These are phyloP conservation scores for Avena eriantha DNA, from an alignment of 176 grass and related monocot species.

Conservation along the genomic window DNA sequence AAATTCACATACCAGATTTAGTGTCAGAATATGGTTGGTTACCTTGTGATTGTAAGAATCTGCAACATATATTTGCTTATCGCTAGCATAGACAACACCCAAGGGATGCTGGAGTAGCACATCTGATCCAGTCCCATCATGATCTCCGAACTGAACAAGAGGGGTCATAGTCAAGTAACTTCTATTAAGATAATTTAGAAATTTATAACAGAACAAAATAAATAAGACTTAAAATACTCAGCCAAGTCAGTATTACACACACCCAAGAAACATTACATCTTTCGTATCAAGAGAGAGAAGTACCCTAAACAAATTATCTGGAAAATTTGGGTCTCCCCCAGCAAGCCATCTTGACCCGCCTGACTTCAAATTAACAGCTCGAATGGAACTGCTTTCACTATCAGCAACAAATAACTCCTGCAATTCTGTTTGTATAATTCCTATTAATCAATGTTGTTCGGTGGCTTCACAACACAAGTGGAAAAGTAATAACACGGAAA, in stretches of 20 bases:
- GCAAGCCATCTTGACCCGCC: conserved; percentile 91
- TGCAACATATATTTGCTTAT: conserved; percentile 89
- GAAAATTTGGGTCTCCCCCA: conserved; percentile 84
- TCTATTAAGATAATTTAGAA: not conserved
- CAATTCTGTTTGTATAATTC: conserved; percentile 58
- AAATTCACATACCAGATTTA: not conserved
- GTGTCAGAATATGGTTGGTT: conserved; percentile 45
- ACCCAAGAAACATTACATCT: conserved; percentile 21
- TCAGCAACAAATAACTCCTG: conserved; percentile 88
- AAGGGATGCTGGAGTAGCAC: conserved; percentile 90
- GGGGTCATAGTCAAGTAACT: conserved; percentile 33
- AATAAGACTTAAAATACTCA: conserved; percentile 27
- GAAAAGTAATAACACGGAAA: conserved; percentile 39
- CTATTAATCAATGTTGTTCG: conserved; percentile 37
- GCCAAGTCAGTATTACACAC: conserved; percentile 18
- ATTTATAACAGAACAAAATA: conserved; percentile 5
- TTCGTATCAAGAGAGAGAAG: conserved; percentile 39
- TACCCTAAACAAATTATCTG: conserved; percentile 99
- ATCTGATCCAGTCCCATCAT: conserved; percentile 82
- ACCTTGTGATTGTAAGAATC: conserved; percentile 99
- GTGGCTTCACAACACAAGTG: conserved; percentile 27
- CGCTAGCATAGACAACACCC: conserved; percentile 72
- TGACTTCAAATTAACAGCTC: conserved; percentile 88
- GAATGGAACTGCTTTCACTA: conserved; percentile 98
- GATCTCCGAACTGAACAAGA: conserved; percentile 81